phyloP scores from a whole-genome alignment of 202 grass and related monocot genomes.

The Setaria viridis region DNA sequence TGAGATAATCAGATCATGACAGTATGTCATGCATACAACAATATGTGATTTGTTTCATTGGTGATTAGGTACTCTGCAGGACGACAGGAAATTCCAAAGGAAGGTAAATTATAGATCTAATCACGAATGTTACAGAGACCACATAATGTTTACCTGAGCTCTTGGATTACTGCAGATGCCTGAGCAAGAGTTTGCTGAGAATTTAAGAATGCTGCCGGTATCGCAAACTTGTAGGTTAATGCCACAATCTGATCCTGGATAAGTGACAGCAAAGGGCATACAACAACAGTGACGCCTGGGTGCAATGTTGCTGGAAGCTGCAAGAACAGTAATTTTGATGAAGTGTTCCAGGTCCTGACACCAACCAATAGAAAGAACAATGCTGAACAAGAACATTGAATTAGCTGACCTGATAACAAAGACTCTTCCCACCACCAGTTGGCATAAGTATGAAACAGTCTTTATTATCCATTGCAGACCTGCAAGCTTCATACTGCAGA shows the following conservation, averaged over 20 bases:
- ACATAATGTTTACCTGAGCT: conserved; percentile 67
- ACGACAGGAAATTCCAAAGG: background rate
- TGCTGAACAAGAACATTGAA: conserved; percentile 14
- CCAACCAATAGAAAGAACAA: conserved; percentile 24
- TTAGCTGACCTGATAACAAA: conserved; percentile 84
- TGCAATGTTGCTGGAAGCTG: conserved; percentile 94
- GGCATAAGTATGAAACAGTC: conserved; percentile 96
- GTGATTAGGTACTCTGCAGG: background rate
- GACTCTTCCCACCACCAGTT: conserved; percentile 95
- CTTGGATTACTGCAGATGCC: conserved; percentile 66
- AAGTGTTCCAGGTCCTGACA: conserved; percentile 24
- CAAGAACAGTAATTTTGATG: conserved; percentile 41
- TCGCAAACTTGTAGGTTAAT: conserved; percentile 79
- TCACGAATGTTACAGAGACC: background rate
- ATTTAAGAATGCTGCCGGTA: conserved; percentile 83
- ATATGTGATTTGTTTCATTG: background rate
- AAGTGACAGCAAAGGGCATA: conserved; percentile 85
- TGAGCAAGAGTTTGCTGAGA: conserved; percentile 89
- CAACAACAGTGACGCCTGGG: conserved; percentile 80
- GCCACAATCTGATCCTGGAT: conserved; percentile 94
- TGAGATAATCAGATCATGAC: conserved; percentile 14
- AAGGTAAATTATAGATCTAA: conserved; percentile 5
- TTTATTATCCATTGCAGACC: conserved; percentile 64
- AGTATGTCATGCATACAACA: conserved; percentile 20
- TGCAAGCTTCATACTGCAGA: conserved; percentile 84